Base-by-base conservation (phyloP, 495 filamentous ascomycete genomes). In the Monascus purpureus region DNA sequence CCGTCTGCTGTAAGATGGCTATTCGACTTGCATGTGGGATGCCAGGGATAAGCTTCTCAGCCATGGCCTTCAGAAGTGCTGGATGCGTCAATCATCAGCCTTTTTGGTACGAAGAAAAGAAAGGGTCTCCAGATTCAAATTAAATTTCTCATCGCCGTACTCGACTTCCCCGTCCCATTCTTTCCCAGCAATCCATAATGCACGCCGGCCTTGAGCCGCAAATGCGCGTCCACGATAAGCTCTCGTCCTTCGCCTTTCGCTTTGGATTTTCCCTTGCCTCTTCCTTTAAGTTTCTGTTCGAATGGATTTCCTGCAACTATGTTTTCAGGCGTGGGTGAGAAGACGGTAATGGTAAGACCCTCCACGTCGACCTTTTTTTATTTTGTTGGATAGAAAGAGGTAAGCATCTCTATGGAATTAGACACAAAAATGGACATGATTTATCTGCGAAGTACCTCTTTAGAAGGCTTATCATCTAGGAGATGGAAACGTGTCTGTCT, bases 111-210 rank as follows among this genome's bases (percentile, higher is more conserved):
- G 20, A 9, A 22, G 20, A 22, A 22, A 22, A 22, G n/a, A n/a
- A n/a, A n/a, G n/a, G n/a, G n/a, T n/a, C n/a, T 29, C 28, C 8
- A 25, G n/a, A 17, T 27, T 22, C 28, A 25, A 29, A 17, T 16
- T 24, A 39, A 17, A 16, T 29, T n/a, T n/a, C n/a, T 27, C 17
- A 6, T 16, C 23, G 29, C 25, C 71, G 53, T 45, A 82, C 77
- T 90, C 12, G 77, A 82, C 50, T 90, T 90, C 4, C 82, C 82
- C 3, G 72, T 72, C 1, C 82, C 82, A 59, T 90, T 90, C 14
- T 79, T 61, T 0, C 82, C 82, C 13, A 86, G 56, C 6, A 90
- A 51, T 0, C 76, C 82, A 59, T 87, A 87, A 29, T 75, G 67
- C 16, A 71, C 55, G 0, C 80, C 79, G 8, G 68, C 68, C 45